A percentile compares a stretch with the other conserved stretches of the same genome.
phyloP scores from a whole-genome alignment of 768 basidiomycete species.

The Hebeloma cylindrosporum region DNA sequence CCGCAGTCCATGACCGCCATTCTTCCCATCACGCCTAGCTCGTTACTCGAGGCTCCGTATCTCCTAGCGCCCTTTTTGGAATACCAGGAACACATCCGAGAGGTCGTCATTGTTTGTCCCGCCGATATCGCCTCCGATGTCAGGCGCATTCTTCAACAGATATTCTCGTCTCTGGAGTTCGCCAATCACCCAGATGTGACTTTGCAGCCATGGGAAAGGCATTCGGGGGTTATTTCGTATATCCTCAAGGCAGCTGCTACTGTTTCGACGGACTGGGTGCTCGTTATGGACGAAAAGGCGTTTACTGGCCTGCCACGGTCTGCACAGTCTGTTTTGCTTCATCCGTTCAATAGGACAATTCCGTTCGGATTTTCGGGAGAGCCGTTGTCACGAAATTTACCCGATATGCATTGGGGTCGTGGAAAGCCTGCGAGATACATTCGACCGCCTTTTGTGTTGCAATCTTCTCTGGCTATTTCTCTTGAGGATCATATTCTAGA shows the following conservation, averaged over 20 bases:
- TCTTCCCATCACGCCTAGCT: constrained; percentile 43
- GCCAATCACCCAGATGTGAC: constrained; percentile 43
- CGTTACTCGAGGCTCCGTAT: constrained; percentile 32
- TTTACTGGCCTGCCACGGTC: constrained; percentile 33
- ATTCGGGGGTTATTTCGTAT: constrained; percentile 4
- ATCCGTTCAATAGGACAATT: constrained; percentile 31
- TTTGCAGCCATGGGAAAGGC: constrained; percentile 27
- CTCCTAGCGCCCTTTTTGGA: constrained; percentile 41
- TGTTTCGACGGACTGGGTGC: constrained; percentile 47
- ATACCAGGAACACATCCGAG: constrained; percentile 34
- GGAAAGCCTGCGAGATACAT: constrained; percentile 48
- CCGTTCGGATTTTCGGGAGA: constrained; percentile 41
- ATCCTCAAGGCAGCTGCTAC: constrained; percentile 38
- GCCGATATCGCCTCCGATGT: constrained; percentile 32
- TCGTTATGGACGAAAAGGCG: constrained; percentile 52
- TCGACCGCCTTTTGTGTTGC: constrained; percentile 61
- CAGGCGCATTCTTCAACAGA: constrained; percentile 34
- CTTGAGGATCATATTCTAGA: constrained; percentile 18
- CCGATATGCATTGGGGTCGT: constrained; percentile 12
- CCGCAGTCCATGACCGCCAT: constrained; percentile 45
- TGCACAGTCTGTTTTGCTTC: constrained; percentile 40
- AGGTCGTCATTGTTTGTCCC: constrained; percentile 51
- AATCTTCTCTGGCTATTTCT: constrained; percentile 28
- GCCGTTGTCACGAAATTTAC: constrained; percentile 24
- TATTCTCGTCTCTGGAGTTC: constrained; percentile 27